Percentiles rank a stretch among this genome's conserved stretches.
Conservation (phyloP, 1,284 basidiomycete species). For the Porodaedalea pini region DNA sequence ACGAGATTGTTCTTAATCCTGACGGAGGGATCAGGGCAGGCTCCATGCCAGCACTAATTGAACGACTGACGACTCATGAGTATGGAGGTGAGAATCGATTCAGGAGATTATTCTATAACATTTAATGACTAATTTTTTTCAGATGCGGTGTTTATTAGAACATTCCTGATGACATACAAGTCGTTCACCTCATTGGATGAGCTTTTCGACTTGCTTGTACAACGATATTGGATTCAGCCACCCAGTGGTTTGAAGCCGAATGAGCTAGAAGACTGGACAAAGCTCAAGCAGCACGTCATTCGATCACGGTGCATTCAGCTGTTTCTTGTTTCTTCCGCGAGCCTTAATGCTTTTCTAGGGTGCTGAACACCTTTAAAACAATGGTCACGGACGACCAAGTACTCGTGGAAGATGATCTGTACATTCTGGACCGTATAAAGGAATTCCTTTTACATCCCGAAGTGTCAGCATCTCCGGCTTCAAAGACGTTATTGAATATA, state of each 20-base stretch:
- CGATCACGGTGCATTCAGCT: constrained; percentile 65
- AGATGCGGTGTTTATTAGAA: constrained; percentile 85
- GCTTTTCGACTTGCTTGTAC: constrained; percentile 81
- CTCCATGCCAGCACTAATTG: constrained; percentile 81
- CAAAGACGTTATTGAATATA: constrained; percentile 67
- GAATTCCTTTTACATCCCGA: constrained; percentile 71
- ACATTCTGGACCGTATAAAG: constrained; percentile 75
- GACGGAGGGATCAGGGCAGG: constrained; percentile 85
- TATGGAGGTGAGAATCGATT: constrained; percentile 58
- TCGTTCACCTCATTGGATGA: constrained; percentile 89
- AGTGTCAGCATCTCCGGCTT: constrained; percentile 59
- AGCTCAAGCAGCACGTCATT: constrained; percentile 86
- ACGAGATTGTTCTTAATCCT: constrained; percentile 81
- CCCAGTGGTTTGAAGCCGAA: constrained; percentile 64
- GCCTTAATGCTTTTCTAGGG: constrained; percentile 40
- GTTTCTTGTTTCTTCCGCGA: background rate
- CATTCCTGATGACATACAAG: constrained; percentile 96
- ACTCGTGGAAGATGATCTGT: constrained; percentile 76
- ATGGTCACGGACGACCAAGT: constrained; percentile 80
- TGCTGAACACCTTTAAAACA: constrained; percentile 79
- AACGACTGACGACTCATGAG: constrained; percentile 88
- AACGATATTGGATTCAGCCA: constrained; percentile 78
- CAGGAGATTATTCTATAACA: background rate
- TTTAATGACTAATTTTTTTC: constrained; percentile 2
- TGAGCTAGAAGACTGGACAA: constrained; percentile 81